Conservation (phyloP, 148 eudicot genomes). For the Arctostaphylos glauca region DNA sequence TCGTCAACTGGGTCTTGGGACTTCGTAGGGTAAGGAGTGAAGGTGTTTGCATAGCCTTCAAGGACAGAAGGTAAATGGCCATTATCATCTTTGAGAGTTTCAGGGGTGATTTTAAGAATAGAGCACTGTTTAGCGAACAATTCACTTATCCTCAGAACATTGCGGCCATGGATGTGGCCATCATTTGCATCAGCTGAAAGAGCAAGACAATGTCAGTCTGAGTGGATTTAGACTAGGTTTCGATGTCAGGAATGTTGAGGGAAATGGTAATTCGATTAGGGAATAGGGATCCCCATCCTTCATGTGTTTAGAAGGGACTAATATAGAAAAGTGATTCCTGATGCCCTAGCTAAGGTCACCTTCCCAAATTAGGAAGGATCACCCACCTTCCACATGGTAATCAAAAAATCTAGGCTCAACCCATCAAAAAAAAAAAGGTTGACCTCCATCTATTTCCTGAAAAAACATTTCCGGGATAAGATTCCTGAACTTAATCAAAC, state of each 20-base stretch:
- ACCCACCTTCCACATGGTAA: too few relatives aligned
- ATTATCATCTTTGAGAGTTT: slow-evolving; percentile 21
- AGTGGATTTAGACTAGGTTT: neutral
- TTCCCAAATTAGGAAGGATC: too few relatives aligned
- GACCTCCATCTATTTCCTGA: too few relatives aligned
- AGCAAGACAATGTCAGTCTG: slow-evolving; percentile 16
- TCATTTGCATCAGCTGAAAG: slow-evolving; percentile 43
- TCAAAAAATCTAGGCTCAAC: too few relatives aligned
- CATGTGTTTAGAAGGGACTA: neutral
- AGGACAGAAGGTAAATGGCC: slow-evolving; percentile 30
- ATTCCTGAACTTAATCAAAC: too few relatives aligned
- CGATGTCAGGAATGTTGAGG: neutral
- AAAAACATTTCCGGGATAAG: too few relatives aligned
- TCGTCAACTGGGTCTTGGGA: slow-evolving; percentile 36
- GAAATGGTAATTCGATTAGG: neutral
- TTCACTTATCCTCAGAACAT: slow-evolving; percentile 66
- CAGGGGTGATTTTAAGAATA: slow-evolving; percentile 40
- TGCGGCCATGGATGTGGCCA: slow-evolving; percentile 59
- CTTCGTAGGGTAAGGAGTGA: slow-evolving; percentile 30
- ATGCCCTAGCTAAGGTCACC: neutral
- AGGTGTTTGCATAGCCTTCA: slow-evolving; percentile 43
- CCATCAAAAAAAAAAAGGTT: too few relatives aligned
- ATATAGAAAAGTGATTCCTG: neutral
- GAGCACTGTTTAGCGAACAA: slow-evolving; percentile 70
- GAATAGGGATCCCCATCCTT: neutral